Base-by-base conservation (phyloP, 2,329 filamentous ascomycete genomes). In the Trichoderma sp. region DNA sequence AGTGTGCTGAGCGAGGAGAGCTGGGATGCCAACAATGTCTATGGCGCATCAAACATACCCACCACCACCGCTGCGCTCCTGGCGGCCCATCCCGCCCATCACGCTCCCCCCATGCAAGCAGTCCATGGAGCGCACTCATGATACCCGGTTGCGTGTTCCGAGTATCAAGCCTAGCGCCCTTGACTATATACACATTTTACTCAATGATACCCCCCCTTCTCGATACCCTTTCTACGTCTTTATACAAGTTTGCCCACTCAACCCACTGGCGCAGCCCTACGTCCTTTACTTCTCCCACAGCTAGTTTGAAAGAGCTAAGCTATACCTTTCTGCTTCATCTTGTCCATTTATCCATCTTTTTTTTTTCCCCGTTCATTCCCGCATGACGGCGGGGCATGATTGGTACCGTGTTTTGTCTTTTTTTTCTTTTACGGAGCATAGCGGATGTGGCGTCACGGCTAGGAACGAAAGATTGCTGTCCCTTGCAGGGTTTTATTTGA, bases 1-100 rank as follows among this genome's bases (percentile, higher is more conserved):
- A 94, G 89, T 70, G 92, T 92, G 15, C 83, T 98, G 60, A 91
- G 91, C 69, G 94, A 97, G 74, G 92, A 95, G 77, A 84, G 81
- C 50, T 89, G 87, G 87, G 84, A 88, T 70, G 73, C 80, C 7
- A 78, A 78, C 54, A 70, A 70, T 8, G 66, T 71, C 54, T 74
- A 71, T 56, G 67, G 72, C 45, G 50, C 73, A 17, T 45, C 71
- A 27, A 67, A 59, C 59, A 70, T 78, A 35, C 66, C 75, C 29
- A 71, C 75, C 29, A 72, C 75, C 8, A 69, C 75, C 60, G 70
- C 75, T 50, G 70, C 72, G 32, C 73, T 79, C 19, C 73, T 74
- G 57, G 72, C 77, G 15, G 73, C 73, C 34, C 78, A 78, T 66
- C 67, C 74, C 15, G 70, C 75, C 52, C 75, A 76, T 52, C 76